Conservation (phyloP, 148 eudicot species). For the Suaeda aralocaspica region DNA sequence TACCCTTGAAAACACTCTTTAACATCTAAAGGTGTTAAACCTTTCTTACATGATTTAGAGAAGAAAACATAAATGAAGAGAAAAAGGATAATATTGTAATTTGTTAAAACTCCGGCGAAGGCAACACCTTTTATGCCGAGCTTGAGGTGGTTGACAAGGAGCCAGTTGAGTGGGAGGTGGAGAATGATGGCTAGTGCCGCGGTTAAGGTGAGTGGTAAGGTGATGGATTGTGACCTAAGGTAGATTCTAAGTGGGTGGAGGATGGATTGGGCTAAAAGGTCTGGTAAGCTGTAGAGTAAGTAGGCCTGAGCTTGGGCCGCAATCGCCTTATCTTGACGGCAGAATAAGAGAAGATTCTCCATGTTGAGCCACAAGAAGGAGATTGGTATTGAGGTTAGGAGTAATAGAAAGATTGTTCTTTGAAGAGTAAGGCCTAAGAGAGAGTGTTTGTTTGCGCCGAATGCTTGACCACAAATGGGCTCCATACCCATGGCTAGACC, state of each 20-base stretch:
- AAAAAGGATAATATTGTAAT: constrained; percentile 29
- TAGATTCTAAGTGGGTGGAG: constrained; percentile 52
- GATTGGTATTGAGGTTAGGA: constrained; percentile 41
- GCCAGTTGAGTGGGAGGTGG: constrained; percentile 45
- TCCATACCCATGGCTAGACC: constrained; percentile 68
- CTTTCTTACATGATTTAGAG: constrained; percentile 21
- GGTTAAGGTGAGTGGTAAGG: constrained; percentile 44
- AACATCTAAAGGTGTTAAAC: constrained; percentile 14
- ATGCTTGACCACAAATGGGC: constrained; percentile 65
- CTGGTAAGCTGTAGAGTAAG: constrained; percentile 43
- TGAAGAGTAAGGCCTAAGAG: constrained; percentile 37
- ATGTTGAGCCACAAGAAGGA: constrained; percentile 49
- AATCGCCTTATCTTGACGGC: constrained; percentile 40
- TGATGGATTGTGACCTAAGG: constrained; percentile 51
- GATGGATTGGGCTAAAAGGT: constrained; percentile 43
- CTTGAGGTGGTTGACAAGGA: constrained; percentile 26
- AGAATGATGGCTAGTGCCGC: constrained; percentile 35
- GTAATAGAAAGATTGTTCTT: constrained; percentile 41
- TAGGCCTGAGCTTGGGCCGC: constrained; percentile 40
- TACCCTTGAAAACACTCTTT: constrained; percentile 17
- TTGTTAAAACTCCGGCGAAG: constrained; percentile 33
- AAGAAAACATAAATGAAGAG: constrained; percentile 28
- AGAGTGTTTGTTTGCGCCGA: constrained; percentile 37
- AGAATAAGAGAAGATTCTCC: constrained; percentile 34
- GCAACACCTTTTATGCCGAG: constrained; percentile 47